Percentiles rank a stretch among this genome's conserved stretches.
phyloP scores from a whole-genome alignment of 2,329 filamentous ascomycete genomes.

The Anisogramma anomala region DNA sequence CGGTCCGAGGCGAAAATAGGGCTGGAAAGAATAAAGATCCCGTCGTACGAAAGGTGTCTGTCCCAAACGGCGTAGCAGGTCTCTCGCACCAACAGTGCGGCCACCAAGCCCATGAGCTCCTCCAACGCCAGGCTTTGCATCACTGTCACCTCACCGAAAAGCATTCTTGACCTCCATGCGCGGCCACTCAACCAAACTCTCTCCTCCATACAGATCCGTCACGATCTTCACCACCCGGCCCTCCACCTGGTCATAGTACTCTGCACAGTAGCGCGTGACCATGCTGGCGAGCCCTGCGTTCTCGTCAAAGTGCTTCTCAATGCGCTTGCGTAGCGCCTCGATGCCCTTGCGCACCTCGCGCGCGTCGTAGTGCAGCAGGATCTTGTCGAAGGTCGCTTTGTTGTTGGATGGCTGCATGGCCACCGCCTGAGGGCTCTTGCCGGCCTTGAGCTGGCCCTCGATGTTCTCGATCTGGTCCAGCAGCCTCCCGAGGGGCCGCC shows the following conservation, averaged over 20 bases:
- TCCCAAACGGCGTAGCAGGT: neutral
- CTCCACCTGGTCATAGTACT: slow-evolving; percentile 51
- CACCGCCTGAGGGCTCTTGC: slow-evolving; percentile 51
- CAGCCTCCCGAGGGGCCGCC: slow-evolving; percentile 77
- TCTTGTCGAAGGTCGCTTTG: slow-evolving; percentile 73
- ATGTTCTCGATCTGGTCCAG: slow-evolving; percentile 86
- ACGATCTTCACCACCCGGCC: slow-evolving; percentile 47
- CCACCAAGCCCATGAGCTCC: neutral
- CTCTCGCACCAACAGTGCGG: slow-evolving; percentile 1
- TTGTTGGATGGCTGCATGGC: slow-evolving; percentile 74
- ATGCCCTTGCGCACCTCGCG: slow-evolving; percentile 86
- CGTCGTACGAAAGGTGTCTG: neutral
- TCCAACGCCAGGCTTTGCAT: neutral
- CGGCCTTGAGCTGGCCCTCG: slow-evolving; percentile 55
- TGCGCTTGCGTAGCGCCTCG: slow-evolving; percentile 75
- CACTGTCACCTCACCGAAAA: slow-evolving; percentile 26
- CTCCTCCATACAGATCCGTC: slow-evolving; percentile 52
- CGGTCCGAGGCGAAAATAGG: too few species aligned
- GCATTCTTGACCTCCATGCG: slow-evolving; percentile 49
- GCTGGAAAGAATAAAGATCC: too few species aligned
- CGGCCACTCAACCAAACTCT: slow-evolving; percentile 56
- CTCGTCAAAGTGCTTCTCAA: slow-evolving; percentile 96
- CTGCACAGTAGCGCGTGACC: slow-evolving; percentile 50
- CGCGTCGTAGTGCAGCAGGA: slow-evolving; percentile 66
- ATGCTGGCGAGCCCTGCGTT: slow-evolving; percentile 47